Evolutionary conservation across 768 basidiomycete genomes (phyloP).

Genomic region (Leccinum boreale): DNA sequence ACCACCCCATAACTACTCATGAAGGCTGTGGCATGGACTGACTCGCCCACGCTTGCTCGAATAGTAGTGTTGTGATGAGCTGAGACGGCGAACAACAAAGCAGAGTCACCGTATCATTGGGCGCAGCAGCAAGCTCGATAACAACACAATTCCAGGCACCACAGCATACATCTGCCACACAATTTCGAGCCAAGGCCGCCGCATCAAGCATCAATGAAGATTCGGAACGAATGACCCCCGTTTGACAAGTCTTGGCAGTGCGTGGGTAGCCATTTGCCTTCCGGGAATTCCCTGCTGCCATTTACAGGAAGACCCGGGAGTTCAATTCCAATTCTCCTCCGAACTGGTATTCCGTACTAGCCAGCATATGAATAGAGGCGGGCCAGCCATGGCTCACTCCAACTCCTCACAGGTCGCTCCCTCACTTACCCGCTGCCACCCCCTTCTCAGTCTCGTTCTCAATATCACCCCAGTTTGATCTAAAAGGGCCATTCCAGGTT

Average conservation of each 20-base stretch:
- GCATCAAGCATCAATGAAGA: not conserved
- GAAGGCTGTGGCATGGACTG: not conserved
- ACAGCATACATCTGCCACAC: not conserved
- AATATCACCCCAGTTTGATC: not conserved
- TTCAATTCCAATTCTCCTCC: not conserved
- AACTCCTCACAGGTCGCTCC: not conserved
- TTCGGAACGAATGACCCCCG: not conserved
- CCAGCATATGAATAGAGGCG: not conserved
- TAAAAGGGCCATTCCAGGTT: not conserved
- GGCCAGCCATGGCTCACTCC: not conserved
- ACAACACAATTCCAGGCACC: not conserved
- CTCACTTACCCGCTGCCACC: not conserved
- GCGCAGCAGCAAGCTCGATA: too few relatives aligned
- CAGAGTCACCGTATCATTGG: not conserved
- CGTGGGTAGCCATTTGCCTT: not conserved
- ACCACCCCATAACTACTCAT: not conserved
- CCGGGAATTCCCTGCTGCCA: not conserved
- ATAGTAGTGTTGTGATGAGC: not conserved
- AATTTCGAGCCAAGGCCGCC: not conserved
- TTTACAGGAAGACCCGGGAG: too few relatives aligned
- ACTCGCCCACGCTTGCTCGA: not conserved
- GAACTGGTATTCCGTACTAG: not conserved
- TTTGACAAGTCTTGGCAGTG: not conserved
- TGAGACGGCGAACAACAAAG: not conserved
- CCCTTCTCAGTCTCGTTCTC: not conserved